Evolutionary conservation across 2,329 filamentous ascomycete genomes (phyloP).

Genomic region (Chalara sp.): DNA sequence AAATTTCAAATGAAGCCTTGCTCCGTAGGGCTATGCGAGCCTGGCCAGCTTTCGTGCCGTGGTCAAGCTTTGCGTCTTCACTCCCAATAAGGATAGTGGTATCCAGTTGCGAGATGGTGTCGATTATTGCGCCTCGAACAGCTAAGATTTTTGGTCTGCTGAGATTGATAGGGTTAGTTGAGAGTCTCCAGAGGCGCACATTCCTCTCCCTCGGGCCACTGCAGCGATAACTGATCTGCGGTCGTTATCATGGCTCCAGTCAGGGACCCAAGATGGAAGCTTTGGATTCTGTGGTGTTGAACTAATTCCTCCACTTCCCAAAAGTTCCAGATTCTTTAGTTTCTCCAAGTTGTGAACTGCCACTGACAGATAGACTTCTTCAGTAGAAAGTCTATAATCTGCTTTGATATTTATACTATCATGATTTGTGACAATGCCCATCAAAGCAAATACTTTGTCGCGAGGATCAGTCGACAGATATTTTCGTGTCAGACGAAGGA

Average conservation of each 20-base stretch:
- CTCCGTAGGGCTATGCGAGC: slow-evolving; percentile 1
- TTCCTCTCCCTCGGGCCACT: neutral
- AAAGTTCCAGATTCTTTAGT: slow-evolving; percentile 1
- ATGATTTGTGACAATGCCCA: slow-evolving; percentile 1
- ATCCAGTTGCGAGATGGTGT: slow-evolving; percentile 1
- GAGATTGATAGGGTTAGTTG: slow-evolving; percentile 1
- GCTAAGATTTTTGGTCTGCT: slow-evolving; percentile 3
- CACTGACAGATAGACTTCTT: slow-evolving; percentile 3
- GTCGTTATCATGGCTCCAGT: slow-evolving; percentile 3
- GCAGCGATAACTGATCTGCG: neutral
- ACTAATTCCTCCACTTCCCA: slow-evolving; percentile 1
- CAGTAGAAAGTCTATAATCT: slow-evolving; percentile 1
- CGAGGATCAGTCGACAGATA: slow-evolving; percentile 1
- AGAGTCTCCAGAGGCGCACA: slow-evolving; percentile 1
- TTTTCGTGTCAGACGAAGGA: slow-evolving; percentile 2
- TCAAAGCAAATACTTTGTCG: slow-evolving; percentile 3
- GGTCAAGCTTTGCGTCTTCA: slow-evolving; percentile 1
- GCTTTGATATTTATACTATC: neutral
- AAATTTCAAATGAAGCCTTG: neutral
- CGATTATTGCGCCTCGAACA: slow-evolving; percentile 2
- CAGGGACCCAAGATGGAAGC: neutral
- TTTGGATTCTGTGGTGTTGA: neutral
- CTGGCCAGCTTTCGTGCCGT: slow-evolving; percentile 1
- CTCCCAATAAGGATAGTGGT: neutral
- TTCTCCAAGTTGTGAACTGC: slow-evolving; percentile 1